Evolutionary conservation across 257 asterid species (phyloP).

Genomic region (Salvia miltiorrhiza): DNA sequence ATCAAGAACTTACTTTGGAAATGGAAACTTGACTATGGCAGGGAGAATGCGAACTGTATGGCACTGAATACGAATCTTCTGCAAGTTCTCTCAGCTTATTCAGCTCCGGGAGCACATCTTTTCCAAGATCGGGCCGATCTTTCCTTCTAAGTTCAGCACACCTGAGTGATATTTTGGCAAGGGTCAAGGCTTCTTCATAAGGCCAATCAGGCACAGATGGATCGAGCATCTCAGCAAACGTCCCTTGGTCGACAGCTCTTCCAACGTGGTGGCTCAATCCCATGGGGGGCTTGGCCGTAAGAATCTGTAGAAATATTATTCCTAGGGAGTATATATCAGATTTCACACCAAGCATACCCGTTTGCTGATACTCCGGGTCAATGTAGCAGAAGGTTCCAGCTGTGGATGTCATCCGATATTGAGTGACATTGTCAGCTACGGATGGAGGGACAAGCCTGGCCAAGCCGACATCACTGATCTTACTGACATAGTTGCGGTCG

Average conservation of each 20-base stretch:
- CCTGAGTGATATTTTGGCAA: conserved; percentile 59
- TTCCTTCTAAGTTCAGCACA: conserved; percentile 82
- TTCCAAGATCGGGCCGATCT: conserved; percentile 90
- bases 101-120: conserved; percentile 63
- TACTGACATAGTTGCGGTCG: conserved; percentile 80
- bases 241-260: conserved; percentile 64
- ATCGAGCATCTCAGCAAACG: conserved; percentile 63
- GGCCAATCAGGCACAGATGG: conserved; percentile 75
- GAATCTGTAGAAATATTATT: conserved; percentile 69
- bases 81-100: conserved; percentile 58
- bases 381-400: conserved; percentile 98
- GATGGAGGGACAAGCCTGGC: conserved; percentile 96
- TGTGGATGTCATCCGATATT: conserved; percentile 85
- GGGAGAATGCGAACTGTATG: conserved; percentile 32
- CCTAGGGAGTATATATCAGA: conserved; percentile 89
- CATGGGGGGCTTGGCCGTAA: conserved; percentile 80
- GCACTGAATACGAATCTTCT: conserved; percentile 38
- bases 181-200: conserved; percentile 54
- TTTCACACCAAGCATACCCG: conserved; percentile 96
- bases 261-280: conserved; percentile 80
- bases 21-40: conserved; percentile 58
- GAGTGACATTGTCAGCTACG: conserved; percentile 77
- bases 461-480: conserved; percentile 86
- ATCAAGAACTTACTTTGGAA: conserved; percentile 48
- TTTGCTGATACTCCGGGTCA: conserved; percentile 94